Evolutionary conservation across 768 basidiomycete species (phyloP).

Genomic region (Boletus vermiculosoides): DNA sequence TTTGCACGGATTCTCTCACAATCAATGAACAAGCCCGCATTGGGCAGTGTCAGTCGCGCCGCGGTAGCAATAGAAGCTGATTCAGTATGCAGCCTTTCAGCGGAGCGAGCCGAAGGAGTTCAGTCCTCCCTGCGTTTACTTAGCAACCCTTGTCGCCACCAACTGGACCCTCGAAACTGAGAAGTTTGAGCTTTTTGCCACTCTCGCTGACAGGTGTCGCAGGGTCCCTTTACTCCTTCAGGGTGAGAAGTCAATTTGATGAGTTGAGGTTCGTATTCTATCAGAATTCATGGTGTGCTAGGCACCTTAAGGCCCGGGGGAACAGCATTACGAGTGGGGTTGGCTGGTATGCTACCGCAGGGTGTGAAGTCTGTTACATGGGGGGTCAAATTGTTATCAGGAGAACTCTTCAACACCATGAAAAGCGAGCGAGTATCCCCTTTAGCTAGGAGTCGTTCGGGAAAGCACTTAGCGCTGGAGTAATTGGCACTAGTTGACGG

Average conservation of each 20-base stretch:
- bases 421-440: background rate
- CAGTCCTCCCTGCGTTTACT: background rate
- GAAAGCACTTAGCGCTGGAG: too few relatives aligned
- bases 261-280: background rate
- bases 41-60: background rate
- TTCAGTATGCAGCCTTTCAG: slow-evolving; percentile 2
- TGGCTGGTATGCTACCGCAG: slow-evolving; percentile 15
- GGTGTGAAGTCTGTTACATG: slow-evolving; percentile 11
- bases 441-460: background rate
- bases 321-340: background rate
- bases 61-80: slow-evolving; percentile 12
- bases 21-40: background rate
- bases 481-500: too few relatives aligned
- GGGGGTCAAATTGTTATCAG: background rate
- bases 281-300: background rate
- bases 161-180: slow-evolving; percentile 4
- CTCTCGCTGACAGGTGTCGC: background rate
- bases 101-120: slow-evolving; percentile 9
- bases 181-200: background rate
- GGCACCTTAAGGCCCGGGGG: background rate
- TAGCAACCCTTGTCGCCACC: slow-evolving; percentile 8
- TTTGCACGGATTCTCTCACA: background rate
- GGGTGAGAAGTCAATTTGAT: background rate
- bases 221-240: background rate
- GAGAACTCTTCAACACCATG: background rate